phyloP scores from a whole-genome alignment of 306 rosid genomes.

The Adenanthera pavonina region DNA sequence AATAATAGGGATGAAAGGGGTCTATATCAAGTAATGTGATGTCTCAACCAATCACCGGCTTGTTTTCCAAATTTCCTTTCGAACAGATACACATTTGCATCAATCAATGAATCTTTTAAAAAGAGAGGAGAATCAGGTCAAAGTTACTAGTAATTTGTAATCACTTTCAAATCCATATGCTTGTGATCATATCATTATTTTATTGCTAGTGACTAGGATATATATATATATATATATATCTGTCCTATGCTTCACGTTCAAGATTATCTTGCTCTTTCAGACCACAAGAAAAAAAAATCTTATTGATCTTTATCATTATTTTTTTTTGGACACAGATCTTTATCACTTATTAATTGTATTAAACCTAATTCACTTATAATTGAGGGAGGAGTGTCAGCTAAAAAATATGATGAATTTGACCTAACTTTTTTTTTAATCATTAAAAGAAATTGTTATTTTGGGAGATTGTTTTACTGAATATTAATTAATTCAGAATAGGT shows the following conservation, averaged over 20 bases:
- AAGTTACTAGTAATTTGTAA: not conserved
- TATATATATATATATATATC: too few relatives aligned
- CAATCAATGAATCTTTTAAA: not conserved
- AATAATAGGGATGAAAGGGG: not conserved
- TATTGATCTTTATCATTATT: not conserved
- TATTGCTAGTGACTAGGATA: not conserved
- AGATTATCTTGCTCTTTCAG: not conserved
- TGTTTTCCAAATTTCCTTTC: not conserved
- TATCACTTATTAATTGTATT: not conserved
- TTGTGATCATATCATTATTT: not conserved
- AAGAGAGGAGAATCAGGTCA: slow-evolving; percentile 1
- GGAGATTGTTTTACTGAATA: too few relatives aligned
- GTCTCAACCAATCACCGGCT: slow-evolving; percentile 30
- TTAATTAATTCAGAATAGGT: too few relatives aligned
- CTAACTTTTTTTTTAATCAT: not conserved
- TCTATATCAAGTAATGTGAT: slow-evolving; percentile 28
- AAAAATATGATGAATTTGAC: not conserved
- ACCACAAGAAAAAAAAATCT: not conserved
- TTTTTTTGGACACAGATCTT: too few relatives aligned
- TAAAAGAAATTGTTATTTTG: not conserved
- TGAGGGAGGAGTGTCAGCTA: not conserved
- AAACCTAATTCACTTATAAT: slow-evolving; percentile 29
- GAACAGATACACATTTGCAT: slow-evolving; percentile 6
- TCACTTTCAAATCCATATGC: slow-evolving; percentile 5
- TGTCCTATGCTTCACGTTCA: not conserved